Base-by-base conservation (phyloP, 2,329 filamentous ascomycete species). In the Sporothrix pseudoabietina region DNA sequence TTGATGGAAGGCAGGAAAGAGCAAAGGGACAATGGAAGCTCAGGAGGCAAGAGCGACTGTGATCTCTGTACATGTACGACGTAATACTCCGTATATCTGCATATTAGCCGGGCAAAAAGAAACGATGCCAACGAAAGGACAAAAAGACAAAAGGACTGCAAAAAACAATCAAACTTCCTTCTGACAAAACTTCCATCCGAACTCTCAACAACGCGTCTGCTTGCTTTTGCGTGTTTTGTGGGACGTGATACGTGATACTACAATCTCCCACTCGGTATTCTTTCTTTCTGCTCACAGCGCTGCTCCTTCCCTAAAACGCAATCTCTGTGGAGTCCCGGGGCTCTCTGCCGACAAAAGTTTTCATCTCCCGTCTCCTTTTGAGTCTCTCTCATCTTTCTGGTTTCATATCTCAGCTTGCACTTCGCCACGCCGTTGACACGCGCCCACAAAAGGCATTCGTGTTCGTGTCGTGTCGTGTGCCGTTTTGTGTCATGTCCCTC, bases 401-500 rank as follows among this genome's bases (percentile, higher is more conserved):
- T 55, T 55, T 54, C 52, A 54, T 26, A 30, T 55, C 52, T 55
- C 52, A 55, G 12, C 30, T 55, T 47, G 2, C 39, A 41, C 39
- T 14, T 39, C 22, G 39, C 39, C 61, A 66, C 39, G 61, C 61
- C 22, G n/a, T 47, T 66, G 61, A 47, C 61, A 47, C 61, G 61
- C 61, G 61, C 61, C 61, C 44, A 12, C 61, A 49, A 49, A 12
- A 6, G 61, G 61, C 39, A 9, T 30, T 39, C 61, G 61, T 66
- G 61, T 47, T 66, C 61, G 61, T 47, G 61, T 66, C 61, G 39
- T 66, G 61, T 30, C 61, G 61, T 41, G 39, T 66, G 61, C 39
- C 61, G 59, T 44, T 65, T 19, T 49, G 44, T 49, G 59, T 47
- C n/a, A 19, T 44, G 35, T 54, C 47, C 47, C 47, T 52, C 47